Evolutionary conservation across 768 basidiomycete species (phyloP).

Genomic region (Hericium alpestre): DNA sequence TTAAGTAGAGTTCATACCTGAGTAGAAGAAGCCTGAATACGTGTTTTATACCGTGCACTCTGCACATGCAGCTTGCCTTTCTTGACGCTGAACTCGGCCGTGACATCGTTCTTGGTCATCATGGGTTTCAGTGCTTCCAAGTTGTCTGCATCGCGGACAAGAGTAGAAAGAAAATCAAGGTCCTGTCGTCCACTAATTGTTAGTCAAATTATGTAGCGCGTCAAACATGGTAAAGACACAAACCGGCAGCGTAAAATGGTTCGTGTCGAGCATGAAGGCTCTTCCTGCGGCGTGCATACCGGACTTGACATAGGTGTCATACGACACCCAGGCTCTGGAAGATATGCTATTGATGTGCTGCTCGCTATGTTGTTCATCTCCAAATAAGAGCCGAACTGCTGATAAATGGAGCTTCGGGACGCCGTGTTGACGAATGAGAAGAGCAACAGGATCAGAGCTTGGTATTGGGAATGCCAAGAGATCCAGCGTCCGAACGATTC

Average conservation of each 20-base stretch:
- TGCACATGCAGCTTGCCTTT: conserved; percentile 24
- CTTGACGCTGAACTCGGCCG: conserved; percentile 16
- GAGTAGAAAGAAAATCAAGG: background rate
- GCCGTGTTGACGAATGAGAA: background rate
- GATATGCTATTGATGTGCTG: background rate
- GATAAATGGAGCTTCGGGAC: background rate
- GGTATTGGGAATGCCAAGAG: background rate
- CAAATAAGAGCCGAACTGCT: background rate
- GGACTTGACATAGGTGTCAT: background rate
- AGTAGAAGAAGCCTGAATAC: conserved; percentile 25
- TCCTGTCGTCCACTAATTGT: background rate
- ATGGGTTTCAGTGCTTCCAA: conserved; percentile 24
- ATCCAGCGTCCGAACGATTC: conserved; percentile 12
- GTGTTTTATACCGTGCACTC: conserved; percentile 34
- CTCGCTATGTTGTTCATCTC: background rate
- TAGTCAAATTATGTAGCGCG: background rate
- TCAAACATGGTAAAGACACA: background rate
- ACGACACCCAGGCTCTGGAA: background rate
- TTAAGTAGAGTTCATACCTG: conserved; percentile 25
- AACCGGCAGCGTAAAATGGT: background rate
- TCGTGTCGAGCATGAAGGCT: background rate
- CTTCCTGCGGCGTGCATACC: background rate
- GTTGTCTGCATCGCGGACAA: background rate
- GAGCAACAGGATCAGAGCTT: background rate
- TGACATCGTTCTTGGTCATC: conserved; percentile 32